These are phyloP conservation scores for Epichloe elymi DNA, from an alignment of 2,329 filamentous ascomycete genomes.

Conservation along the genomic window DNA sequence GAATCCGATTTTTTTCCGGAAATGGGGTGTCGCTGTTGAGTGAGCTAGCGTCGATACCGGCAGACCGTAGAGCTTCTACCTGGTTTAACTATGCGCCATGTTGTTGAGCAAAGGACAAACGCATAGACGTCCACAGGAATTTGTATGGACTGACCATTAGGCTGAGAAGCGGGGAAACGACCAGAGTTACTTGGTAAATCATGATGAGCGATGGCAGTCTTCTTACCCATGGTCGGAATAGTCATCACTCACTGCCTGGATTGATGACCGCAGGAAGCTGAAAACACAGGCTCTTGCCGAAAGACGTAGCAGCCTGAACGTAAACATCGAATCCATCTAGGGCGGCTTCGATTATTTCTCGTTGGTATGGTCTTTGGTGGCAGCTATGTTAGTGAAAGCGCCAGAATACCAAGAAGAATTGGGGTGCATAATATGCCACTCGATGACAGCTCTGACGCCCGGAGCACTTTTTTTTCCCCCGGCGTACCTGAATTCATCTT, in stretches of 20 bases:
- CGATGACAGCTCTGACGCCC: not conserved
- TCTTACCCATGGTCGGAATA: not conserved
- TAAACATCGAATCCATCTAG: conserved; percentile 82
- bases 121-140: conserved; percentile 2
- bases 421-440: not conserved
- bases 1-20: conserved; percentile 52
- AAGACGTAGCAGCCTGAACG: conserved; percentile 78
- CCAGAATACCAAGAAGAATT: not conserved
- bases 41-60: conserved; percentile 67
- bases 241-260: conserved; percentile 56
- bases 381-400: not conserved
- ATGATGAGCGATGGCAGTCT: conserved; percentile 4
- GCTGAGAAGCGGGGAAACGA: conserved; percentile 77
- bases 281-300: conserved; percentile 89
- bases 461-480: not conserved
- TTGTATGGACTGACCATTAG: conserved; percentile 53
- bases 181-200: conserved; percentile 57
- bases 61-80: conserved; percentile 62
- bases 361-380: conserved; percentile 60
- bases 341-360: conserved; percentile 74
- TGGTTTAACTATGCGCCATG: conserved; percentile 60
- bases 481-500: conserved; percentile 54
- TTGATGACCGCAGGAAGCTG: conserved; percentile 83
- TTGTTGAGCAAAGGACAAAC: not conserved
- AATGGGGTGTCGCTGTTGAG: conserved; percentile 72